These are phyloP conservation scores for Saccharomycopsis fodiens DNA, from an alignment of 805 yeast genomes.

Conservation along the genomic window DNA sequence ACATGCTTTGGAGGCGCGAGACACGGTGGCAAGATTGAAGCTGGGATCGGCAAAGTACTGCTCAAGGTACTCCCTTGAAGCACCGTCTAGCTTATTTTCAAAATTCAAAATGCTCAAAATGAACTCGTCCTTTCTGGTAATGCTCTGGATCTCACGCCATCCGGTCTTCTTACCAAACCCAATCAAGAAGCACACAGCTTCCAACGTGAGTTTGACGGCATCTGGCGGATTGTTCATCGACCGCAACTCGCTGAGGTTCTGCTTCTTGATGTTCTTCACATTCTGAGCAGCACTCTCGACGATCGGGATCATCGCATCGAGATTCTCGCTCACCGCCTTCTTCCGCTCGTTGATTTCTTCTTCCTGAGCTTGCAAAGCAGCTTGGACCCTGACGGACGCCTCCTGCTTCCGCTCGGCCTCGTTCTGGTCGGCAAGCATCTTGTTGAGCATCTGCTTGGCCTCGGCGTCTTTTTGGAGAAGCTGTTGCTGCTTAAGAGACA, in stretches of 20 bases:
- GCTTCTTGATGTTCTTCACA: slow-evolving; percentile 88
- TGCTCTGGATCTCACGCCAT: slow-evolving; percentile 80
- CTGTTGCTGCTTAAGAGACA: slow-evolving; percentile 44
- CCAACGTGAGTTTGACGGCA: slow-evolving; percentile 76
- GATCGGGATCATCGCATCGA: slow-evolving; percentile 69
- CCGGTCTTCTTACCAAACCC: slow-evolving; percentile 51
- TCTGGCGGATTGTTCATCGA: slow-evolving; percentile 89
- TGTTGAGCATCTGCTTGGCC: slow-evolving; percentile 64
- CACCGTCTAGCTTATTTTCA: slow-evolving; percentile 52
- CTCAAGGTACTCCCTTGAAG: slow-evolving; percentile 51
- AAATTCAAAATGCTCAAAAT: slow-evolving; percentile 74
- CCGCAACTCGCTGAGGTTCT: slow-evolving; percentile 81
- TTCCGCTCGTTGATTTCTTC: slow-evolving; percentile 47
- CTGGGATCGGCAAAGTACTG: slow-evolving; percentile 53
- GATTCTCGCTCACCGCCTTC: slow-evolving; percentile 47
- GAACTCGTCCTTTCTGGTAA: slow-evolving; percentile 82
- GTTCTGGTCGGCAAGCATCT: slow-evolving; percentile 77
- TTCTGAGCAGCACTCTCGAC: slow-evolving; percentile 56
- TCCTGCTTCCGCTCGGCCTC: slow-evolving; percentile 89
- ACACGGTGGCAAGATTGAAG: slow-evolving; percentile 64
- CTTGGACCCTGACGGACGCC: slow-evolving; percentile 71
- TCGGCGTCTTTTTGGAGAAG: slow-evolving; percentile 53
- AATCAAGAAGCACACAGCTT: slow-evolving; percentile 76
- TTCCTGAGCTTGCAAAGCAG: slow-evolving; percentile 62
- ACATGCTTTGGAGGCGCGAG: slow-evolving; percentile 90